A percentile compares a stretch with the other conserved stretches of the same genome.
phyloP scores from a whole-genome alignment of 176 grass and related monocot species.

The Carex littledalei region DNA sequence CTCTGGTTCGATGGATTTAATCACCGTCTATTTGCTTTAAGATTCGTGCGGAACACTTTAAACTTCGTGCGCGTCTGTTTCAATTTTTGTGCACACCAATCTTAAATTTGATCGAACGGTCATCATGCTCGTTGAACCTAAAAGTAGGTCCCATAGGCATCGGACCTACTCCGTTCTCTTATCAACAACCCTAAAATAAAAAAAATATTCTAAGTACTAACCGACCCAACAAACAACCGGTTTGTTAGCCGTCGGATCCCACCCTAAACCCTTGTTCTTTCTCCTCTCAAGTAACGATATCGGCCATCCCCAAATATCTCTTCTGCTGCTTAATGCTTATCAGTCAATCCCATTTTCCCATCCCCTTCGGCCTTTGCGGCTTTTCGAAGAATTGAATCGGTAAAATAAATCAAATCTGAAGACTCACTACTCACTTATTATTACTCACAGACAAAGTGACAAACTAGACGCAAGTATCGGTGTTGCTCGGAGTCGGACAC shows the following conservation, averaged over 20 bases:
- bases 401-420: neutral
- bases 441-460: neutral
- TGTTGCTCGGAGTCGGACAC: neutral
- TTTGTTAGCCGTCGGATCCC: neutral
- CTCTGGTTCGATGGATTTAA: too few species aligned
- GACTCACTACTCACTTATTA: neutral
- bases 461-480: neutral
- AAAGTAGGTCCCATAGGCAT: too few species aligned
- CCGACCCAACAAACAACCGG: neutral
- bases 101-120: too few species aligned
- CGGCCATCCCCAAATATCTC: neutral
- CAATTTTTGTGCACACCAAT: too few species aligned
- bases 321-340: neutral
- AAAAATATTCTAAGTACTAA: too few species aligned
- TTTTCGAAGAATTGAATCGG: neutral
- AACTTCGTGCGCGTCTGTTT: too few species aligned
- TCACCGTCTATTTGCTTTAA: too few species aligned
- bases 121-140: too few species aligned
- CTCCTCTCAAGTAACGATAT: neutral
- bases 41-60: too few species aligned
- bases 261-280: neutral
- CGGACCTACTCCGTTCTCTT: too few species aligned
- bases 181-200: too few species aligned
- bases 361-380: neutral
- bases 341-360: neutral